These are phyloP conservation scores for Plasmopara muralis DNA, from an alignment of 352 stramenopile species.

Conservation along the genomic window DNA sequence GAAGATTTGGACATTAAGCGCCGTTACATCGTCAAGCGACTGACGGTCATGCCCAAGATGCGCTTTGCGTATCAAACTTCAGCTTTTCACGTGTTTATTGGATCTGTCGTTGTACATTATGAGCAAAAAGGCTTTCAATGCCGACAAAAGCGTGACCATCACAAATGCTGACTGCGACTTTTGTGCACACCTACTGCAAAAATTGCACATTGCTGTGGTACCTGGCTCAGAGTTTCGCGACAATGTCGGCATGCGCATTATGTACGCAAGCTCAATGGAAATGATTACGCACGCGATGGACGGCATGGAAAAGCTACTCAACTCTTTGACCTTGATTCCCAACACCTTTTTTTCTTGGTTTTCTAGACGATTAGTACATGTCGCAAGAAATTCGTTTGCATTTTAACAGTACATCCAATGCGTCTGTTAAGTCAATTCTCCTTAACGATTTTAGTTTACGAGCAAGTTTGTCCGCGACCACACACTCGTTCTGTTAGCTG, in stretches of 20 bases:
- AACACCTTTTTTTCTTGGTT: no score
- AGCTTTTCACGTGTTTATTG: constrained; percentile 93
- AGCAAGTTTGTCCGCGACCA: no score
- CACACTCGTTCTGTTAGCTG: no score
- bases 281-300: constrained; percentile 58
- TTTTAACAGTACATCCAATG: no score
- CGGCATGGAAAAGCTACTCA: constrained; percentile 47
- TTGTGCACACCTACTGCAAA: constrained; percentile 88
- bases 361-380: no score
- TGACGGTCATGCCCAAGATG: constrained; percentile 81
- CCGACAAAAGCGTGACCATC: constrained; percentile 42
- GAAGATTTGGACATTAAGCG: constrained; percentile 75
- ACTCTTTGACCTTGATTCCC: constrained; percentile 24
- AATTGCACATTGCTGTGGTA: constrained; percentile 90
- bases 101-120: constrained; percentile 82
- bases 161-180: constrained; percentile 53
- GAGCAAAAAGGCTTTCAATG: constrained; percentile 29
- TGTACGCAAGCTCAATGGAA: constrained; percentile 36
- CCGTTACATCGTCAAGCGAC: constrained; percentile 81
- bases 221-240: constrained; percentile 93
- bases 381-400: no score
- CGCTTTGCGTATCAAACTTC: constrained; percentile 81
- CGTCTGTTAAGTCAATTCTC: no score
- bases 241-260: constrained; percentile 89
- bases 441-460: no score